These are phyloP conservation scores for Pyrenophora teres DNA, from an alignment of 2,329 filamentous ascomycete species.

Conservation along the genomic window DNA sequence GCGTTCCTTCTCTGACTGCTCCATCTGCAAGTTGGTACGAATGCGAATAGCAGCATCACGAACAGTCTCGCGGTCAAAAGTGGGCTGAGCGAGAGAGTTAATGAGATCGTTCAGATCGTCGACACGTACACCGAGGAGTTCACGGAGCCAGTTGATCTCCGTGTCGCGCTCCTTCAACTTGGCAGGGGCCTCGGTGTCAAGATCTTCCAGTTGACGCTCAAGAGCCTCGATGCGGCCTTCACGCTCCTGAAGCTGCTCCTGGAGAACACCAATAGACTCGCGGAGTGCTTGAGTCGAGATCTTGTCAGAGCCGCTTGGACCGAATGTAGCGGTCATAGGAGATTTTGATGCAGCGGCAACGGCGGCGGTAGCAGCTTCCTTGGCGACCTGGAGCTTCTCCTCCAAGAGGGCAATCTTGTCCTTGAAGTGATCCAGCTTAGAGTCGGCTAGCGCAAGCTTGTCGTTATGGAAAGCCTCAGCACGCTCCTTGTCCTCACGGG, in stretches of 20 bases:
- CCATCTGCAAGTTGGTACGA: constrained; percentile 95
- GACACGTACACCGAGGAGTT: constrained; percentile 86
- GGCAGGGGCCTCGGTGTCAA: constrained; percentile 75
- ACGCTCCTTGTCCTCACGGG: constrained; percentile 79
- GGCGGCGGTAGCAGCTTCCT: constrained; percentile 82
- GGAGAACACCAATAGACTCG: constrained; percentile 93
- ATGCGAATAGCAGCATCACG: constrained; percentile 91
- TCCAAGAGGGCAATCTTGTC: constrained; percentile 84
- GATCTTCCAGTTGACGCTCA: constrained; percentile 69
- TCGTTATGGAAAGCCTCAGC: constrained; percentile 80
- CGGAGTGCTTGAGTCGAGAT: constrained; percentile 93
- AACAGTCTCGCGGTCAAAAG: constrained; percentile 77
- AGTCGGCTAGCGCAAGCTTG: constrained; percentile 78
- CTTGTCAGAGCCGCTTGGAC: constrained; percentile 69
- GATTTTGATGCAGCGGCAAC: constrained; percentile 67
- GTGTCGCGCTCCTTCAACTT: constrained; percentile 92
- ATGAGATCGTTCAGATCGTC: constrained; percentile 94
- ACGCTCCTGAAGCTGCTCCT: constrained; percentile 94
- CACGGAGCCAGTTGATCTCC: constrained; percentile 92
- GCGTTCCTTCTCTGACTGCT: constrained; percentile 91
- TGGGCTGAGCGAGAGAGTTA: constrained; percentile 71
- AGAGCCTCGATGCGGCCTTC: constrained; percentile 88
- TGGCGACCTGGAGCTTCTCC: constrained; percentile 88
- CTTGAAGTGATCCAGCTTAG: constrained; percentile 82
- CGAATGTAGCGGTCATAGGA: constrained; percentile 47